Evolutionary conservation across 768 basidiomycete species (phyloP), one percentile per base, ranked within the genome.

Genomic region (Rhizopogon sp.): DNA sequence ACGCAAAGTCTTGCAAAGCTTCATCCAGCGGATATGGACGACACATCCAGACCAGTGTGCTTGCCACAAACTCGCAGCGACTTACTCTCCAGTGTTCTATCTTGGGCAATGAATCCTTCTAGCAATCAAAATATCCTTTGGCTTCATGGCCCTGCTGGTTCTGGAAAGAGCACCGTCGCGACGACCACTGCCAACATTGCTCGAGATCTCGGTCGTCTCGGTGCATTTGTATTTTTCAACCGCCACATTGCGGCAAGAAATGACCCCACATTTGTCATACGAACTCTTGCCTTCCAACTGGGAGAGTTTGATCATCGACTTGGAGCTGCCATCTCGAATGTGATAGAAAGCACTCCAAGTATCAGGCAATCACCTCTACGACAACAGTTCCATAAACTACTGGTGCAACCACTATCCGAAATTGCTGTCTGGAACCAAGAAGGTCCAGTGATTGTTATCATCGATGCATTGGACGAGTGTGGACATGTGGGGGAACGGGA

Each of bases 391-490:
- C 63, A 64, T 40, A 65, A 68, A 42, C 60, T 74, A 2, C 57
- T 74, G 20, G 56, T 69, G n/a, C 64, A 71, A 13, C 70, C 72
- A 0, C 58, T 73, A 22, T 17, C 61, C 37, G 16, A 40, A 5
- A 58, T 61, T 53, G 55, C 43, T 60, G 52, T 50, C 58, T 47
- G 46, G 46, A 47, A 13, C 33, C 56, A 53, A 55, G 64, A 55
- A 39, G 69, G 69, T 0, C 68, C 69, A 6, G 60, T 68, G 28
- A 50, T 73, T 16, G 37, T 73, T 9, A 50, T 74, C n/a, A 70
- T 73, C 50, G 72, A 73, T 31, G 70, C 69, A 3, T 59, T 73
- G 1, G 72, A 72, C 41, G 72, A 73, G 55, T 74, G 72, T 22
- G 60, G 57, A 13, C 59, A 60, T 16, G 59, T 63, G 3, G 20